Base-by-base conservation (phyloP, 495 filamentous ascomycete species). In the Xylaria nigripes region DNA sequence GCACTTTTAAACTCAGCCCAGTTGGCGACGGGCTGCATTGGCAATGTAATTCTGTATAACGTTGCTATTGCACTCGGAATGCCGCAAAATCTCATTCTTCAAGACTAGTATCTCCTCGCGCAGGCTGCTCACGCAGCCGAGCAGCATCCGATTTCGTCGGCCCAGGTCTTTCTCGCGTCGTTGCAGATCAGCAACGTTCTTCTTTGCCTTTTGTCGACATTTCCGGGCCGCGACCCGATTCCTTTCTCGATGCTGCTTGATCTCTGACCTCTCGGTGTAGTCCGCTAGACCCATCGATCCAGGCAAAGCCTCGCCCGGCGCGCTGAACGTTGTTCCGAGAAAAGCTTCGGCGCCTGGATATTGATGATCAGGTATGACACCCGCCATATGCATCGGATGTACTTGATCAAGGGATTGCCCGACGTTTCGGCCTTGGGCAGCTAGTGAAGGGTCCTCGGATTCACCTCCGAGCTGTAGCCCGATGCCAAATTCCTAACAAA, bases 191-290 rank as follows among this genome's bases (percentile, higher is more conserved):
- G 71, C 59, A 5, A 72, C 73, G 47, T 76, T 76, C 32, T 79
- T 76, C 47, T 86, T 86, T 61, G 85, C 84, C 68, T 86, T 86
- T 62, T 80, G 76, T 7, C 84, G 80, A 60, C 84, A 87, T 57
- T 86, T 86, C 63, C 77, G 81, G 4, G 84, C 84, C 6, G 84
- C 84, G 2, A 84, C 61, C 2, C 84, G 81, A 54, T 86, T 87
- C 38, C 83, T 80, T 58, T 85, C 81, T 22, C 65, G 65, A 45
- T 64, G 61, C 9, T 49, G 25, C 16, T 49, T 45, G 19, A 36
- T 36, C 22, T 45, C 45, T 23, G 48, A 15, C 30, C 27, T 30
- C n/a, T 43, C 45, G 50, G 19, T 24, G 30, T 27, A n/a, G 54
- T 19, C 23, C 10, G 15, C 12, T 15, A 25, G 44, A 46, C 51